Conservation (phyloP, 164 flowering plant genomes). For the Pachysandra terminalis region DNA sequence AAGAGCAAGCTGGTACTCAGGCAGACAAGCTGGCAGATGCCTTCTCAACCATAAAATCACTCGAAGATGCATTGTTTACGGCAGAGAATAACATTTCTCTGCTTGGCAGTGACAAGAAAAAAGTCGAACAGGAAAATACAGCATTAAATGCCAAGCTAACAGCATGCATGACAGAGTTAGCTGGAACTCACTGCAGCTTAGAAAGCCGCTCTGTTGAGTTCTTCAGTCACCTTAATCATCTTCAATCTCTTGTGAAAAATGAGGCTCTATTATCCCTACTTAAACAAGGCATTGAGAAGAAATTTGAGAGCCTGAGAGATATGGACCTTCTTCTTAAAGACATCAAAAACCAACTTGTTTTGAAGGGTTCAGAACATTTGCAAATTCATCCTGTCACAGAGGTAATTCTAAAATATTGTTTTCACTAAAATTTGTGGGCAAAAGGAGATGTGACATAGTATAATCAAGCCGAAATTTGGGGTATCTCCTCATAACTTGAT, state of each 20-base stretch:
- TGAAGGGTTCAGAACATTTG: conserved; percentile 21
- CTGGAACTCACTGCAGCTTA: conserved; percentile 55
- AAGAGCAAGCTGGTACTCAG: conserved; percentile 40
- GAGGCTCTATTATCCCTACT: conserved; percentile 33
- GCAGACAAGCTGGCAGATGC: conserved; percentile 43
- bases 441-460: no score
- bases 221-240: conserved; percentile 41
- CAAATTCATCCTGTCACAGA: conserved; percentile 25
- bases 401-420: conserved; percentile 31
- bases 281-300: conserved; percentile 38
- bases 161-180: conserved; percentile 45
- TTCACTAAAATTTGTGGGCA: no score
- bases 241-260: conserved; percentile 49
- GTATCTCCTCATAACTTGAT: no score
- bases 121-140: conserved; percentile 34
- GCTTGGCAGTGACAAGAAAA: conserved; percentile 39
- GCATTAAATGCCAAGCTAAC: conserved; percentile 20
- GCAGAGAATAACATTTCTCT: conserved; percentile 44
- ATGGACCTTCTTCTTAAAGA: conserved; percentile 46
- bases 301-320: conserved; percentile 49
- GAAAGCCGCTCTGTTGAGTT: conserved; percentile 60
- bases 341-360: conserved; percentile 29
- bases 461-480: no score
- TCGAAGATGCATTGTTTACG: conserved; percentile 45
- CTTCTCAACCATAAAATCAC: conserved; percentile 36